Percentiles rank a stretch among this genome's conserved stretches.
Conservation (phyloP, 345 rosid genomes). For the Dovyalis caffra region DNA sequence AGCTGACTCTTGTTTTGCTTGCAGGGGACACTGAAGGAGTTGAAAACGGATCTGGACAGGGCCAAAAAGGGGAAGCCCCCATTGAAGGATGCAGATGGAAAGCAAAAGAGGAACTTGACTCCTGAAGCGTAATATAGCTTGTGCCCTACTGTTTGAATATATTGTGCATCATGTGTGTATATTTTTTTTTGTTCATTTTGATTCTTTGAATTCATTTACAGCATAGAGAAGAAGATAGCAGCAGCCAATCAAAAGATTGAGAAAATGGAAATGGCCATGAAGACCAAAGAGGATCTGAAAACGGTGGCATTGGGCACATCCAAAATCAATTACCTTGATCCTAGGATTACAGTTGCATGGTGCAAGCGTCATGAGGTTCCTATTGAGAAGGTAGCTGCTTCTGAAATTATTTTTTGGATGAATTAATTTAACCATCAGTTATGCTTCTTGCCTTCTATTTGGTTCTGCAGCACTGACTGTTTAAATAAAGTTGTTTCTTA, state of each 20-base stretch:
- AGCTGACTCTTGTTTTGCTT: conserved; percentile 20
- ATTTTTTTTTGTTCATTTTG: conserved; percentile 5
- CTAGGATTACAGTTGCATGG: conserved; percentile 98
- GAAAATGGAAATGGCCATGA: conserved; percentile 69
- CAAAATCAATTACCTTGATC: conserved; percentile 92
- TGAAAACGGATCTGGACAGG: conserved; percentile 70
- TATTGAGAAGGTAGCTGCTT: conserved; percentile 79
- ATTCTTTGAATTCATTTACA: conserved; percentile 29
- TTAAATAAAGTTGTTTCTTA: neutral
- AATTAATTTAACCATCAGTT: neutral
- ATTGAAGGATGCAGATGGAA: conserved; percentile 76
- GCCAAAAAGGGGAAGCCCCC: conserved; percentile 93
- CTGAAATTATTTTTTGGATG: neutral
- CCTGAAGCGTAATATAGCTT: conserved; percentile 71
- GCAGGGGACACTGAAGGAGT: conserved; percentile 63
- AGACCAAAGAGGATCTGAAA: conserved; percentile 83
- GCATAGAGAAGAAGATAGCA: conserved; percentile 71
- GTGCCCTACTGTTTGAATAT: conserved; percentile 2
- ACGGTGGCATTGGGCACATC: conserved; percentile 95
- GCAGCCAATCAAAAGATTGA: conserved; percentile 64
- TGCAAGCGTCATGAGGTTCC: conserved; percentile 98
- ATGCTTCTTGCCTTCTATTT: neutral
- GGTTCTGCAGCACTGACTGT: neutral
- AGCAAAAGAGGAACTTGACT: conserved; percentile 66
- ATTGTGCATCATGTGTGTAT: neutral